Evolutionary conservation across 2,329 filamentous ascomycete species (phyloP), one percentile per base, ranked within the genome.

Genomic region (Penicillium expansum): DNA sequence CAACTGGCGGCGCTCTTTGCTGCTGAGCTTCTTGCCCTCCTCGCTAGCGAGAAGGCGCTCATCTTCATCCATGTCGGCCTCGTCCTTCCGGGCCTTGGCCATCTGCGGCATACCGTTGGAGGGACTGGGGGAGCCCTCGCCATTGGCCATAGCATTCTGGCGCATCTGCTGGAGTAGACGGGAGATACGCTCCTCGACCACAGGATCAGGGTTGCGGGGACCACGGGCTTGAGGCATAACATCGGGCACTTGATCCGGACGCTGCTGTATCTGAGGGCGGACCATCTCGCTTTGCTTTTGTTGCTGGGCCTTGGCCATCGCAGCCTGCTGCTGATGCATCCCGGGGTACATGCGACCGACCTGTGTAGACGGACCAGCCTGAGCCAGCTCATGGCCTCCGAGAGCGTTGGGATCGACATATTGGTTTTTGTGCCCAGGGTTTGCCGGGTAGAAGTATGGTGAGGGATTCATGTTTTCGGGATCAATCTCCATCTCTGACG

Each of bases 11-110:
- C 94, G 88, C 77, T 97, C 92, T 79, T 97, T 97, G 81, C 91
- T 96, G 77, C 88, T 94, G n/a, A 99, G 84, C 81, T 97, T 97
- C 87, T 99, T 99, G 69, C 93, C 94, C 77, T 97, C 93, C 69
- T 99, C 94, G 59, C 92, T 97, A n/a, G 91, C 91, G 47, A 97
- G 82, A 10, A 97, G 82, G 64, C 91, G 85, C 81, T 97, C 94
- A 68, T 97, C 94, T 74, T 97, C 93, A 67, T 99, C 94, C 93
- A 99, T 97, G 52, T 97, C 93, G 60, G 97, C 92, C 69, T 97
- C 92, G 43, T 97, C 92, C 82, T 97, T 97, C 82, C 88, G 92
- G 61, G 84, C 77, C 62, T 87, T 88, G 48, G 88, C 81, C 66
- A 91, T 83, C 71, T 91, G 88, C 55, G 86, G 81, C n/a, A 87